Base-by-base conservation (phyloP, 306 rosid genomes). In the Rosa persica region DNA sequence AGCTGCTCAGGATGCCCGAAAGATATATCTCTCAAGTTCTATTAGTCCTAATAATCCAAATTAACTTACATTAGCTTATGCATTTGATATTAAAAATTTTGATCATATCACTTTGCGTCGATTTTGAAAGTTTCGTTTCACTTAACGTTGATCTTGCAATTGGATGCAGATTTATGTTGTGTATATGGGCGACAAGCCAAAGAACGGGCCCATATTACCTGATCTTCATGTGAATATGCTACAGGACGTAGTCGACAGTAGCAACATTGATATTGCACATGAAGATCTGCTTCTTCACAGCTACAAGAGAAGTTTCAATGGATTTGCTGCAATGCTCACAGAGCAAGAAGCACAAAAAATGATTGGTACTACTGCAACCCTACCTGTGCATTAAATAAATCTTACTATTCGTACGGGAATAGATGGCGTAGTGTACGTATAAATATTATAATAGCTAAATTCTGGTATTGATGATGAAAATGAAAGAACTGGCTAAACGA, bases 241-340 rank as follows among this genome's bases (percentile, higher is more conserved):
- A 52, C 58, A 13, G 2, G 60, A 52, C 3, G 60, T 52, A 52
- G 60, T 52, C 19, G 60, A 52, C 10, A 52, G 20, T 0, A 52
- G 9, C 46, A 54, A 42, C 42, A 44, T 13, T 49, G 27, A 78
- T 30, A 13, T 23, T 47, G 82, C 8, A 57, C 81, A 82, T 0
- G 81, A 81, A 44, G 16, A 72, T 16, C 19, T 81, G 23, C 70
- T 81, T 1, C 13, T 79, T 25, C 72, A 82, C 43, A 67, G 82
- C 78, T 86, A 82, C 75, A 70, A 61, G 16, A 82, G 77, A 72
- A 82, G 92, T 55, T 86, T 88, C 67, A 54, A 80, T 55, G 89
- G 89, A 67, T 86, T 86, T 72, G 87, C 78, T 16, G 88, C 43
- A 19, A 62, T 34, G 70, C 80, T 88, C 12, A 83, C 84, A 5